Conservation (phyloP, 345 rosid genomes). For the Garcia nutans region DNA sequence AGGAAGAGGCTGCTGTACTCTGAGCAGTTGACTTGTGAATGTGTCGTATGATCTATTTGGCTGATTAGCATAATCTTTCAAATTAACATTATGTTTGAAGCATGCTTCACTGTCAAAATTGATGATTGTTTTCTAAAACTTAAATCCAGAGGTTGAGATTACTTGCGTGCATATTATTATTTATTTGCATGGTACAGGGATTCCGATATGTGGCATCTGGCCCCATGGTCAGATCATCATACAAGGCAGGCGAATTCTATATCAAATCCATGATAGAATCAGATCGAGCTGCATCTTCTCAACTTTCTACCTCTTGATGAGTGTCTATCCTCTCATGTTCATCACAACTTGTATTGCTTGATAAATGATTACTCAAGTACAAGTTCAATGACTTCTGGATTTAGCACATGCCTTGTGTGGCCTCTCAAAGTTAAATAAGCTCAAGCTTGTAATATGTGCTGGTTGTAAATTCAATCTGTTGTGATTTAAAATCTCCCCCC, state of each 20-base stretch:
- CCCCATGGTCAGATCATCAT: slow-evolving; percentile 98
- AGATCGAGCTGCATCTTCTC: slow-evolving; percentile 66
- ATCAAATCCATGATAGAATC: slow-evolving; percentile 96
- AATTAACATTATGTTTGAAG: background rate
- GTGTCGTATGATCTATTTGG: background rate
- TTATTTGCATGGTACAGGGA: slow-evolving; percentile 54
- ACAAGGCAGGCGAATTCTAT: slow-evolving; percentile 98
- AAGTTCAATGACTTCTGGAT: slow-evolving; percentile 2
- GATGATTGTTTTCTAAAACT: background rate
- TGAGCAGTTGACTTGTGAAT: background rate
- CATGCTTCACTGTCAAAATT: background rate
- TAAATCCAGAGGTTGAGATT: background rate
- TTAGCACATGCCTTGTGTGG: background rate
- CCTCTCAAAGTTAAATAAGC: no score
- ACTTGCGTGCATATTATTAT: background rate
- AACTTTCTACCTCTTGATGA: slow-evolving; percentile 25
- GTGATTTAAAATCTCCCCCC: slow-evolving; percentile 5
- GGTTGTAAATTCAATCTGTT: slow-evolving; percentile 22
- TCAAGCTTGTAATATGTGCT: slow-evolving; percentile 9
- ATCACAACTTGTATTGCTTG: slow-evolving; percentile 6
- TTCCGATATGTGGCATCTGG: slow-evolving; percentile 98
- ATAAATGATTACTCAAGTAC: background rate
- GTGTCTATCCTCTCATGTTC: background rate
- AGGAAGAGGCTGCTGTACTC: background rate
- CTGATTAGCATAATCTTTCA: background rate